phyloP scores from a whole-genome alignment of 2,329 filamentous ascomycete genomes.

The Stachybotrys echinatus region DNA sequence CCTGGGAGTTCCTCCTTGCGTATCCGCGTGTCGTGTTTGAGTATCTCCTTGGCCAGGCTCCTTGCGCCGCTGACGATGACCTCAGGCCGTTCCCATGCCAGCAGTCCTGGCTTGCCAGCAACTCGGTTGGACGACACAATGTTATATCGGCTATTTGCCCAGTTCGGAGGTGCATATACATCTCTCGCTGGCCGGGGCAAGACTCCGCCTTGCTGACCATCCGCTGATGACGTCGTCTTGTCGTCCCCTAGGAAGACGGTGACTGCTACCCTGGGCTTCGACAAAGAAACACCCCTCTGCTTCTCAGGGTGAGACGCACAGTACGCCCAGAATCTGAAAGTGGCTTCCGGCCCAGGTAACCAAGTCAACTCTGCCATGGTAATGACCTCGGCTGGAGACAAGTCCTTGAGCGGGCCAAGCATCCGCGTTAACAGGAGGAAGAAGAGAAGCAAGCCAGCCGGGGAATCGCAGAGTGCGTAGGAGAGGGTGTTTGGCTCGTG shows the following conservation, averaged over 20 bases:
- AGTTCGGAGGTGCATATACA: conserved; percentile 41
- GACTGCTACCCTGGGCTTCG: conserved; percentile 36
- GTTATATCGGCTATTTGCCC: conserved; percentile 38
- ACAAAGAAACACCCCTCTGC: conserved; percentile 12
- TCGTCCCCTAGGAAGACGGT: conserved; percentile 41
- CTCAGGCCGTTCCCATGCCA: conserved; percentile 44
- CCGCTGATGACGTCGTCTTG: conserved; percentile 1
- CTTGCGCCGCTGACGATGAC: conserved; percentile 36
- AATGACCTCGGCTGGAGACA: conserved; percentile 49
- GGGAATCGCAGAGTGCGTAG: conserved; percentile 59
- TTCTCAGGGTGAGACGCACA: conserved; percentile 31
- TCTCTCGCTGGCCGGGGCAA: conserved; percentile 16
- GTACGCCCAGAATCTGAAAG: conserved; percentile 50
- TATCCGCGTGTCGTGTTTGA: conserved; percentile 33
- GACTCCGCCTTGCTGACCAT: conserved; percentile 6
- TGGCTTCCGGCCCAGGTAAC: conserved; percentile 60
- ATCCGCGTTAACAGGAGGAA: conserved; percentile 42
- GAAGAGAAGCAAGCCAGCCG: conserved; percentile 51
- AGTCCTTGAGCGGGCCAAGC: conserved; percentile 31
- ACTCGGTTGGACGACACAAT: conserved; percentile 36
- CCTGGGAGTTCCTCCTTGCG: conserved; percentile 14
- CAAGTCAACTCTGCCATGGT: conserved; percentile 58
- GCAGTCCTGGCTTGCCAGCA: conserved; percentile 33
- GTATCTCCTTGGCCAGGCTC: conserved; percentile 32
- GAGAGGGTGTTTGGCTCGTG: conserved; percentile 49